These are phyloP conservation scores for Kodamaea nitidulidarum DNA, from an alignment of 805 yeast species.

Conservation along the genomic window DNA sequence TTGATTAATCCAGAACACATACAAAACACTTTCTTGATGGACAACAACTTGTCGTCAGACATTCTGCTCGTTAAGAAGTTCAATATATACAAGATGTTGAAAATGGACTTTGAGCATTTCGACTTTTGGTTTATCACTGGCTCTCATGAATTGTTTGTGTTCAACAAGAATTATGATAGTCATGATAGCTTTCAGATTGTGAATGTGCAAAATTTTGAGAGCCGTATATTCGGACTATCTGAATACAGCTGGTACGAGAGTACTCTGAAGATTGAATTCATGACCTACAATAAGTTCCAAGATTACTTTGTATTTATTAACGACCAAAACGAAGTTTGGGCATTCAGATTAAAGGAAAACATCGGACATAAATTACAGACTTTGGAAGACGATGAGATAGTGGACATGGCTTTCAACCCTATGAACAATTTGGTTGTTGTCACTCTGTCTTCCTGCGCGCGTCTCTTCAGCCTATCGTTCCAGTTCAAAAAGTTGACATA, in stretches of 20 bases:
- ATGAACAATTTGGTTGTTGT: conserved; percentile 17
- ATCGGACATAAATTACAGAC: conserved; percentile 2
- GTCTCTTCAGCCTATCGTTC: neutral
- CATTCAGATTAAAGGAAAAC: conserved; percentile 5
- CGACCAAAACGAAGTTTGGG: conserved; percentile 24
- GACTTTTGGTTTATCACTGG: conserved; percentile 36
- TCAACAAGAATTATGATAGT: conserved; percentile 18
- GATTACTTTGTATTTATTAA: conserved; percentile 29
- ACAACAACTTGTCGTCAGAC: conserved; percentile 4
- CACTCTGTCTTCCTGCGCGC: neutral
- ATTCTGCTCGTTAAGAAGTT: conserved; percentile 5
- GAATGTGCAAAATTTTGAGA: conserved; percentile 30
- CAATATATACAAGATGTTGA: conserved; percentile 27
- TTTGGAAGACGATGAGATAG: conserved; percentile 13
- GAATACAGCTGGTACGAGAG: conserved; percentile 28
- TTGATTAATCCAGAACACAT: conserved; percentile 27
- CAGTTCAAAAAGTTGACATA: neutral
- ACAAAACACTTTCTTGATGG: conserved; percentile 16
- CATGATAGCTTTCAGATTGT: conserved; percentile 26
- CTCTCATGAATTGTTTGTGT: conserved; percentile 35
- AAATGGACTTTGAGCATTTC: conserved; percentile 28
- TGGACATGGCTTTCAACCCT: conserved; percentile 21
- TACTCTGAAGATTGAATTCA: conserved; percentile 14
- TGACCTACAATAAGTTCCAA: conserved; percentile 23
- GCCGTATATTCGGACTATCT: conserved; percentile 22